phyloP scores from a whole-genome alignment of 768 basidiomycete genomes.

The Lactarius evosmus region DNA sequence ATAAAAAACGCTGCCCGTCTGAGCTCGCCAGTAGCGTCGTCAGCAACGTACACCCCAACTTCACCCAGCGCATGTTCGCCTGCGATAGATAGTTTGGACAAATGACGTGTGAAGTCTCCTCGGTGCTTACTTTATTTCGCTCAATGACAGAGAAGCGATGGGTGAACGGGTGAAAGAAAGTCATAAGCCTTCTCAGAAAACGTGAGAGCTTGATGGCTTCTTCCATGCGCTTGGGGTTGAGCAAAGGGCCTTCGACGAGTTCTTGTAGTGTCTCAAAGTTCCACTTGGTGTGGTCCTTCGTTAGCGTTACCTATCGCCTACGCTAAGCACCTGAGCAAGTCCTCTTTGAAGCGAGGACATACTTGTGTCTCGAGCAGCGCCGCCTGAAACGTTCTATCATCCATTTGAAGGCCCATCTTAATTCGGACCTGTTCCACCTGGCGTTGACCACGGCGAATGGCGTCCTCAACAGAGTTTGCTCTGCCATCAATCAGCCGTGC shows the following conservation, averaged over 20 bases:
- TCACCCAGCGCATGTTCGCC: conserved; percentile 82
- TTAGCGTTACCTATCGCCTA: conserved; percentile 66
- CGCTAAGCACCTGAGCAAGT: neutral
- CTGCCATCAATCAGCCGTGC: conserved; percentile 35
- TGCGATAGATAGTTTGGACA: conserved; percentile 33
- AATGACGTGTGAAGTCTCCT: neutral
- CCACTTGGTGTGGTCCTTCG: conserved; percentile 90
- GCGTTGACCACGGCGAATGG: conserved; percentile 80
- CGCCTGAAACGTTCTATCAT: conserved; percentile 87
- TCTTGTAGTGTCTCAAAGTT: conserved; percentile 86
- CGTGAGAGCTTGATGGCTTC: conserved; percentile 90
- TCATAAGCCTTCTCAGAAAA: conserved; percentile 86
- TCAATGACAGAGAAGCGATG: conserved; percentile 84
- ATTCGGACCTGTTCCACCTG: conserved; percentile 89
- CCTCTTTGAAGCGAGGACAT: conserved; percentile 2
- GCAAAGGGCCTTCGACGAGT: conserved; percentile 85
- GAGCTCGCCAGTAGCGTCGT: conserved; percentile 77
- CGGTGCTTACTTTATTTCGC: conserved; percentile 51
- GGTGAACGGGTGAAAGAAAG: conserved; percentile 89
- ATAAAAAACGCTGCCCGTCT: conserved; percentile 81
- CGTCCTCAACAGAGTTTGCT: conserved; percentile 82
- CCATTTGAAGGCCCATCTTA: conserved; percentile 90
- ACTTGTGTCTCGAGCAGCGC: conserved; percentile 86
- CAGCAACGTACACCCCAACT: conserved; percentile 76
- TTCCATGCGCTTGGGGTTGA: conserved; percentile 89